Percentiles rank a stretch among this genome's conserved stretches.
phyloP scores from a whole-genome alignment of 257 asterid genomes.

The Primulina tabacum region DNA sequence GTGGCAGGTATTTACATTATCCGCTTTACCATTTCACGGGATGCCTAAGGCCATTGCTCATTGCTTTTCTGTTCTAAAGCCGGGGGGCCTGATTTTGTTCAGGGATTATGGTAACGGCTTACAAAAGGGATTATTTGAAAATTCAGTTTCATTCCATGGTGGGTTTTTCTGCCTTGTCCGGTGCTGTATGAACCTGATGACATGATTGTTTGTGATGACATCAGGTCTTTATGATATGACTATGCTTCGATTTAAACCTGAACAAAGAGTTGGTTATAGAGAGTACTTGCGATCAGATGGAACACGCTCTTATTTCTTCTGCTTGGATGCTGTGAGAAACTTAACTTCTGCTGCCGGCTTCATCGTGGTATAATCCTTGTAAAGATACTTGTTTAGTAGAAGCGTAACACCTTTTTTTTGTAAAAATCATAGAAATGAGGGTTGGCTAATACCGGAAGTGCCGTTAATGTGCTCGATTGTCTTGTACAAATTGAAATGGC shows the following conservation, averaged over 20 bases:
- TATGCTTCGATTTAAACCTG: slow-evolving; percentile 82
- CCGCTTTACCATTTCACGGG: slow-evolving; percentile 70
- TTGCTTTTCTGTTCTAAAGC: slow-evolving; percentile 74
- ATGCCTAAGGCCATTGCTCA: slow-evolving; percentile 63
- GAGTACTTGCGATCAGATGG: slow-evolving; percentile 90
- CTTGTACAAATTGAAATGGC: too few species aligned
- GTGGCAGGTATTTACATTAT: slow-evolving; percentile 84
- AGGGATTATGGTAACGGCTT: slow-evolving; percentile 80
- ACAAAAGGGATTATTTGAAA: slow-evolving; percentile 13
- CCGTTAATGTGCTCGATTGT: too few species aligned
- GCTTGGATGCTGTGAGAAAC: slow-evolving; percentile 56
- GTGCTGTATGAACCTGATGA: slow-evolving; percentile 8
- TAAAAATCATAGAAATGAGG: background rate
- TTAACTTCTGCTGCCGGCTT: slow-evolving; percentile 67
- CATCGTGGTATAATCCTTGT: slow-evolving; percentile 53
- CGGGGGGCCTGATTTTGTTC: slow-evolving; percentile 74
- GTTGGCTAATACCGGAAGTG: background rate
- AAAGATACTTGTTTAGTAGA: background rate
- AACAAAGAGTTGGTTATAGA: slow-evolving; percentile 68
- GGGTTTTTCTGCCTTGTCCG: slow-evolving; percentile 5
- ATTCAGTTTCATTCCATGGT: slow-evolving; percentile 3
- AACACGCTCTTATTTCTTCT: slow-evolving; percentile 88
- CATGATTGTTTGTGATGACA: slow-evolving; percentile 18
- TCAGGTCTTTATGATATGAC: slow-evolving; percentile 95
- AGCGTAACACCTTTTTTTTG: too few species aligned